A percentile compares a stretch with the other conserved stretches of the same genome.
phyloP scores from a whole-genome alignment of 768 basidiomycete genomes.

The Porphyrellus cyaneotinctus region DNA sequence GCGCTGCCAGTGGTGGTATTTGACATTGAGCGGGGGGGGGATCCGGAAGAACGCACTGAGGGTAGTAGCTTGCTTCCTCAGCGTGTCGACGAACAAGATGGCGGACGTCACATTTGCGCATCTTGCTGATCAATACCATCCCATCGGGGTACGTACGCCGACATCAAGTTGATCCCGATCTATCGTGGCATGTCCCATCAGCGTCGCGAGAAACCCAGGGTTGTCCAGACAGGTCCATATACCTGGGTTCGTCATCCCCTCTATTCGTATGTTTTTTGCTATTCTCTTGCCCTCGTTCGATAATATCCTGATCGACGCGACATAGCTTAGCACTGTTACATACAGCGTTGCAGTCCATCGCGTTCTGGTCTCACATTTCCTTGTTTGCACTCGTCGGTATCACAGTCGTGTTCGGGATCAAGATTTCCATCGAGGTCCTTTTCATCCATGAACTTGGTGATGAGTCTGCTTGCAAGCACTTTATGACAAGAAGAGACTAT shows the following conservation, averaged over 20 bases:
- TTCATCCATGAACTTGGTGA: not conserved
- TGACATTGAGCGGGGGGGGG: not conserved
- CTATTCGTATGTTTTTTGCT: not conserved
- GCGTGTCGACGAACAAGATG: not conserved
- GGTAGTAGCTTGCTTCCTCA: not conserved
- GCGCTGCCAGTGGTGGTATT: not conserved
- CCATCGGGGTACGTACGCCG: not conserved
- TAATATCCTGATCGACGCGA: not conserved
- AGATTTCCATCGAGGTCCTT: not conserved
- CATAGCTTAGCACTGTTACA: not conserved
- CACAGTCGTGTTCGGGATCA: not conserved
- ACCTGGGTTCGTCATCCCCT: conserved; percentile 13
- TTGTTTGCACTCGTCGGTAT: not conserved
- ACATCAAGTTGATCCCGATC: too few species aligned
- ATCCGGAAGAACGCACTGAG: not conserved
- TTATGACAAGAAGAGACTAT: conserved; percentile 6
- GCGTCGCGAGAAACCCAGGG: not conserved
- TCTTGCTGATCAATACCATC: conserved; percentile 7
- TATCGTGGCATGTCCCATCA: not conserved
- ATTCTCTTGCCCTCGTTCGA: not conserved
- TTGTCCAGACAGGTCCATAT: conserved; percentile 14
- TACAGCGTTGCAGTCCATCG: not conserved
- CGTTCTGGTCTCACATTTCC: not conserved
- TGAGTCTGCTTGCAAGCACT: not conserved
- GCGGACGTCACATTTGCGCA: not conserved